Conservation (phyloP, 441 rosid genomes). For the Isatis lusitanica region DNA sequence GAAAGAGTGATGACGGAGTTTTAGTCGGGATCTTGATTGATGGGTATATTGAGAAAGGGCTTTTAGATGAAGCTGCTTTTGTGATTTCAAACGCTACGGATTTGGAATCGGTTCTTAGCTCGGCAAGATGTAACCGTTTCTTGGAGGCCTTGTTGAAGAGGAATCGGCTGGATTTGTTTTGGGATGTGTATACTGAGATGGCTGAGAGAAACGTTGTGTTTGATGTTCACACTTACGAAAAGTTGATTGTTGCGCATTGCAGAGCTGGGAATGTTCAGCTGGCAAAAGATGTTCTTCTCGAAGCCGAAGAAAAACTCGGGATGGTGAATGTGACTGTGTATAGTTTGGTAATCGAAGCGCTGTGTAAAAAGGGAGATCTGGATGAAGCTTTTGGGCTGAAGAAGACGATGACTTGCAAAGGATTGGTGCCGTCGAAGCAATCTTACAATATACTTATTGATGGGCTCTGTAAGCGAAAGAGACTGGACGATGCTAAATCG, state of each 20-base stretch:
- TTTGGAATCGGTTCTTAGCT: conserved; percentile 43
- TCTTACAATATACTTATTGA: conserved; percentile 51
- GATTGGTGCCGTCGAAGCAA: conserved; percentile 44
- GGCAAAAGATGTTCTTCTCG: conserved; percentile 47
- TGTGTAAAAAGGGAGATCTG: conserved; percentile 56
- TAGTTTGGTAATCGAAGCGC: conserved; percentile 55
- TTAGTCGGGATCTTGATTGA: conserved; percentile 59
- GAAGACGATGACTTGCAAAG: conserved; percentile 53
- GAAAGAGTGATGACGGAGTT: conserved; percentile 33
- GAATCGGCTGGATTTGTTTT: conserved; percentile 55
- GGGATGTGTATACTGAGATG: conserved; percentile 60
- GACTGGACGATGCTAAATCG: conserved; percentile 53
- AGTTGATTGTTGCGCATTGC: conserved; percentile 62
- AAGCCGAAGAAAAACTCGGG: conserved; percentile 57
- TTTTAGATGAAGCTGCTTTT: conserved; percentile 53
- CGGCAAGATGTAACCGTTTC: conserved; percentile 55
- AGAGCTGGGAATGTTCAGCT: conserved; percentile 49
- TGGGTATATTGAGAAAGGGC: conserved; percentile 50
- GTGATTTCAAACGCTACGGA: conserved; percentile 43
- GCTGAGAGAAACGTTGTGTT: conserved; percentile 46
- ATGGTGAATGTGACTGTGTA: conserved; percentile 47
- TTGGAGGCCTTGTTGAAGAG: conserved; percentile 61
- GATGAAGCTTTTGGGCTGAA: conserved; percentile 57
- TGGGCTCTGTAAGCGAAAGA: conserved; percentile 60
- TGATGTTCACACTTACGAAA: conserved; percentile 54